Percentiles rank a stretch among this genome's conserved stretches.
Evolutionary conservation across 2,329 filamentous ascomycete species (phyloP).

Genomic region (Celoporthe dispersa): DNA sequence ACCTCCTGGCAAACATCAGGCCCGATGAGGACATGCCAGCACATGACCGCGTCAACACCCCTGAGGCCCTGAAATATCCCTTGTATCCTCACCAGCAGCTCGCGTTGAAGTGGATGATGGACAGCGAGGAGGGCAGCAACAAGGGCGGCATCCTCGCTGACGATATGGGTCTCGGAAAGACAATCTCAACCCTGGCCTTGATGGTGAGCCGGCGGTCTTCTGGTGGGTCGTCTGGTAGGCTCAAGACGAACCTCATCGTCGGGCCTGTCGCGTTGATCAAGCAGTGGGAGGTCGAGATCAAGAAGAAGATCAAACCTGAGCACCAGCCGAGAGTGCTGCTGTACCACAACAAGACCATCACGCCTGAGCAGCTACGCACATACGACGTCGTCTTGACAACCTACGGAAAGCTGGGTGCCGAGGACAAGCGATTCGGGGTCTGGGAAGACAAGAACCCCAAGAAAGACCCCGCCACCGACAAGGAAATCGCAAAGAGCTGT

Average conservation of each 20-base stretch:
- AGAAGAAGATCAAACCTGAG: slow-evolving; percentile 64
- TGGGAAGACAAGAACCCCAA: slow-evolving; percentile 55
- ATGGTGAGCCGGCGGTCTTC: slow-evolving; percentile 70
- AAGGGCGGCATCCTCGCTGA: slow-evolving; percentile 80
- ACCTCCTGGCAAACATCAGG: slow-evolving; percentile 72
- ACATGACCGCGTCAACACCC: slow-evolving; percentile 69
- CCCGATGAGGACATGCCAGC: slow-evolving; percentile 69
- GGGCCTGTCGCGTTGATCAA: slow-evolving; percentile 79
- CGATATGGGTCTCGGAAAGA: slow-evolving; percentile 86
- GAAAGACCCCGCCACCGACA: slow-evolving; percentile 41
- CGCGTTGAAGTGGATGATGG: slow-evolving; percentile 76
- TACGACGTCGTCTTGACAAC: slow-evolving; percentile 81
- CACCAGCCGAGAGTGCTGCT: slow-evolving; percentile 69
- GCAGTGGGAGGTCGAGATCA: slow-evolving; percentile 85
- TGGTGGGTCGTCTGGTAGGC: slow-evolving; percentile 41
- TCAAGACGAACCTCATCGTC: slow-evolving; percentile 79
- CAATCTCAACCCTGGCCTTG: slow-evolving; percentile 79
- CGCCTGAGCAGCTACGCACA: slow-evolving; percentile 63
- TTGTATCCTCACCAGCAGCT: slow-evolving; percentile 84
- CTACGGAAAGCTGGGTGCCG: slow-evolving; percentile 71
- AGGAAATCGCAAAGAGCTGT: slow-evolving; percentile 45
- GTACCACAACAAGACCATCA: slow-evolving; percentile 69
- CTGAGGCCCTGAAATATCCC: slow-evolving; percentile 66
- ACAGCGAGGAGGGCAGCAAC: slow-evolving; percentile 73
- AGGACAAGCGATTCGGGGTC: slow-evolving; percentile 65